These are phyloP conservation scores for Aureobasidium sp. DNA, from an alignment of 2,329 filamentous ascomycete genomes.

Conservation along the genomic window DNA sequence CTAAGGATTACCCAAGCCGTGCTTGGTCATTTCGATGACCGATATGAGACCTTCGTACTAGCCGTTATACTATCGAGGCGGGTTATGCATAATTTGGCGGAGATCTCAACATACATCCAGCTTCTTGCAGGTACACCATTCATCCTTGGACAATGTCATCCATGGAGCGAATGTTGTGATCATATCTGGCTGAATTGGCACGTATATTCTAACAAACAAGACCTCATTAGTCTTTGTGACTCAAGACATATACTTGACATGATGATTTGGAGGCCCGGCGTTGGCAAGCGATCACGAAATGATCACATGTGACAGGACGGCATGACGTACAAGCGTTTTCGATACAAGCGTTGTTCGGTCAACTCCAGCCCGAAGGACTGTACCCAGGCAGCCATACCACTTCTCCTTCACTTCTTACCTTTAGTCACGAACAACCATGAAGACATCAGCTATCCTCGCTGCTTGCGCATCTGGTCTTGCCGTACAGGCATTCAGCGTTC, in stretches of 20 bases:
- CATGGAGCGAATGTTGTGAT: too few relatives aligned
- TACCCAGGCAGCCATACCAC: conserved; percentile 9
- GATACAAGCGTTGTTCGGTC: conserved; percentile 16
- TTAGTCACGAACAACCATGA: conserved; percentile 8
- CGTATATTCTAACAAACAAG: too few relatives aligned
- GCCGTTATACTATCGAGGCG: conserved; percentile 15
- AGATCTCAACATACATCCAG: not conserved
- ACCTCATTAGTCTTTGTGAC: too few relatives aligned
- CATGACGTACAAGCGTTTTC: conserved; percentile 10
- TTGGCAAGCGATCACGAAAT: not conserved
- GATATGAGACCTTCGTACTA: conserved; percentile 15
- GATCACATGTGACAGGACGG: not conserved
- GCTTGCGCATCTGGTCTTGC: conserved; percentile 16
- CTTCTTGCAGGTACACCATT: too few relatives aligned
- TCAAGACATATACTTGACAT: too few relatives aligned
- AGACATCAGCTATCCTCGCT: conserved; percentile 15
- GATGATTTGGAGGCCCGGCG: too few relatives aligned
- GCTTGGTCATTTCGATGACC: conserved; percentile 15
- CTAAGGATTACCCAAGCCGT: conserved; percentile 14
- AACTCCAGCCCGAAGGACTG: too few relatives aligned
- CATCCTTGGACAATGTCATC: too few relatives aligned
- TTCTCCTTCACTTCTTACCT: not conserved
- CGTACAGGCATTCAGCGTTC: conserved; percentile 18
- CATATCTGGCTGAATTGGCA: too few relatives aligned
- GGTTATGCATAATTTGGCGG: conserved; percentile 1